These are phyloP conservation scores for Chlorociboria aeruginascens DNA, from an alignment of 495 filamentous ascomycete genomes.

Conservation along the genomic window DNA sequence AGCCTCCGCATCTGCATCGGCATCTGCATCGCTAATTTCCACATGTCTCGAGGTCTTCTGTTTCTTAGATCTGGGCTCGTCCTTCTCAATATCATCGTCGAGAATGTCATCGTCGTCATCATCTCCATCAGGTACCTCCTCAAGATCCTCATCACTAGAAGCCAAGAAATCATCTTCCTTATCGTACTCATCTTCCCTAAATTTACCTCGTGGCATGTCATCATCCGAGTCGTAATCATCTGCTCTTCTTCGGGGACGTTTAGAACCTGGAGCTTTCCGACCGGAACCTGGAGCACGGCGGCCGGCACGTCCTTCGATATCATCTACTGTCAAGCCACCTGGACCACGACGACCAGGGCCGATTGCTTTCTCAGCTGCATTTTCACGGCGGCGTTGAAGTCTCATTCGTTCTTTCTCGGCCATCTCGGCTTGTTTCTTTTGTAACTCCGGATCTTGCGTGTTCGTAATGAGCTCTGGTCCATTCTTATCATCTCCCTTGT, in stretches of 20 bases:
- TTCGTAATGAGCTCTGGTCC: slow-evolving; percentile 43
- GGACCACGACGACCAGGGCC: slow-evolving; percentile 42
- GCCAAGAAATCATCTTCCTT: slow-evolving; percentile 71
- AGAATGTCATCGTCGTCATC: slow-evolving; percentile 44
- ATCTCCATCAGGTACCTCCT: slow-evolving; percentile 44
- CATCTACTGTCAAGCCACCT: slow-evolving; percentile 58
- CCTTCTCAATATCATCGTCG: slow-evolving; percentile 17
- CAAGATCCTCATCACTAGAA: slow-evolving; percentile 59
- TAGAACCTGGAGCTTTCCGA: slow-evolving; percentile 31
- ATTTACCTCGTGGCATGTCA: slow-evolving; percentile 46
- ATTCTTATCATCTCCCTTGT: slow-evolving; percentile 25
- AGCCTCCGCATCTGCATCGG: slow-evolving; percentile 30
- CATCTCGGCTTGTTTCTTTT: slow-evolving; percentile 60
- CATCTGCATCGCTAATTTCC: slow-evolving; percentile 28
- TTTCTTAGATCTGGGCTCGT: slow-evolving; percentile 33
- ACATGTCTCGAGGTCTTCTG: slow-evolving; percentile 36
- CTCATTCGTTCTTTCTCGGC: slow-evolving; percentile 60
- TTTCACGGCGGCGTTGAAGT: slow-evolving; percentile 55
- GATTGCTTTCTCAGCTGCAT: slow-evolving; percentile 50
- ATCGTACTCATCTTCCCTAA: slow-evolving; percentile 72
- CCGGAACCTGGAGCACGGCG: slow-evolving; percentile 26
- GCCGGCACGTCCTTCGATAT: slow-evolving; percentile 57
- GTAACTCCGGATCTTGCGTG: slow-evolving; percentile 69
- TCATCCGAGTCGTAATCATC: slow-evolving; percentile 51
- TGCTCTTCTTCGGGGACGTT: slow-evolving; percentile 5